These are phyloP conservation scores for Fusarium tjaetaba DNA, from an alignment of 2,329 filamentous ascomycete genomes.

Conservation along the genomic window DNA sequence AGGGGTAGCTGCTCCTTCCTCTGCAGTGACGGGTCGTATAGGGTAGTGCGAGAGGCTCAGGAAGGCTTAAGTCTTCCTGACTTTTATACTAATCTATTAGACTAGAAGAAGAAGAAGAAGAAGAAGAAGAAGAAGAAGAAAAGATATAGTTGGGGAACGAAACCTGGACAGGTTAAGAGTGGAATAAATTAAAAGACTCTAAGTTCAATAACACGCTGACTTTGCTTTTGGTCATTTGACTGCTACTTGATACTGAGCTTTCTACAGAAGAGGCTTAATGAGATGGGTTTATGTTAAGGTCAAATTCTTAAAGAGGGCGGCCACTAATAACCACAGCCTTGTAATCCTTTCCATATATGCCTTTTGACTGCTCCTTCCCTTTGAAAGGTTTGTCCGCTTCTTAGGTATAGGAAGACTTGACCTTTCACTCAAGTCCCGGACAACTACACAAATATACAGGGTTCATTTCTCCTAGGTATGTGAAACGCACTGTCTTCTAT, in stretches of 20 bases:
- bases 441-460: background rate
- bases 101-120: background rate
- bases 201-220: background rate
- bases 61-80: background rate
- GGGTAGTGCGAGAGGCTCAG: background rate
- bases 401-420: no score
- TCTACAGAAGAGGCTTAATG: background rate
- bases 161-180: background rate
- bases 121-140: background rate
- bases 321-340: no score
- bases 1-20: background rate
- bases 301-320: no score
- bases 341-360: no score
- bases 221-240: background rate
- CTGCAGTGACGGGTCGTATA: background rate
- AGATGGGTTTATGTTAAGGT: no score
- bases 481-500: background rate
- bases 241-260: background rate
- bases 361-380: no score
- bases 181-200: background rate
- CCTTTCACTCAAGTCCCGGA: background rate
- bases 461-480: background rate
- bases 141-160: background rate
- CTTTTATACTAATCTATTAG: background rate
- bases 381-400: no score